These are phyloP conservation scores for Ophiocordyceps sinensis DNA, from an alignment of 2,329 filamentous ascomycete species.

Conservation along the genomic window DNA sequence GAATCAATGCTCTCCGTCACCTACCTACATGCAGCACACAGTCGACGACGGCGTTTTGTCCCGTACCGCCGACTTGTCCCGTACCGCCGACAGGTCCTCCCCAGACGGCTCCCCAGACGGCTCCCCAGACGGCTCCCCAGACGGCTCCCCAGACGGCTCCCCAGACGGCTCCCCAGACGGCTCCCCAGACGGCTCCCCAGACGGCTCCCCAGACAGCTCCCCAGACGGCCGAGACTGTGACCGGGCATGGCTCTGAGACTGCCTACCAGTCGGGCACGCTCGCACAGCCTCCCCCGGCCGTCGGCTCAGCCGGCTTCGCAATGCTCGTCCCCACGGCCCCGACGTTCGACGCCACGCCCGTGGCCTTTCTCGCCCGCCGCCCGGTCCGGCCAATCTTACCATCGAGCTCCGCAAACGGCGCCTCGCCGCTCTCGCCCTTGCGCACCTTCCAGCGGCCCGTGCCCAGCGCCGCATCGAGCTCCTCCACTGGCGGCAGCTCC, in stretches of 20 bases:
- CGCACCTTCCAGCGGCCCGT: constrained; percentile 67
- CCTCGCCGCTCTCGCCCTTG: constrained; percentile 44
- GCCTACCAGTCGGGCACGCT: constrained; percentile 31
- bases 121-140: no score
- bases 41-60: no score
- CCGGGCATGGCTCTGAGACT: not conserved
- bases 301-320: constrained; percentile 22
- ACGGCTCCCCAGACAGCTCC: no score
- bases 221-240: not conserved
- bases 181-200: no score
- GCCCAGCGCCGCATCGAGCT: constrained; percentile 65
- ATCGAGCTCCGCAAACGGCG: constrained; percentile 30
- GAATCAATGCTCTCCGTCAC: no score
- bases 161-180: no score
- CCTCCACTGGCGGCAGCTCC: constrained; percentile 64
- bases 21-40: no score
- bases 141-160: no score
- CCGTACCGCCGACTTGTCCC: no score
- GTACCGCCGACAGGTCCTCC: no score
- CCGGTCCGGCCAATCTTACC: constrained; percentile 10
- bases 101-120: no score
- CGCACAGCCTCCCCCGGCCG: constrained; percentile 20
- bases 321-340: constrained; percentile 13
- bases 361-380: constrained; percentile 22
- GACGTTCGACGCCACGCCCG: constrained; percentile 16